Evolutionary conservation across 345 rosid species (phyloP), one percentile per base, ranked within the genome.

Genomic region (Sisymbrium altissimum): DNA sequence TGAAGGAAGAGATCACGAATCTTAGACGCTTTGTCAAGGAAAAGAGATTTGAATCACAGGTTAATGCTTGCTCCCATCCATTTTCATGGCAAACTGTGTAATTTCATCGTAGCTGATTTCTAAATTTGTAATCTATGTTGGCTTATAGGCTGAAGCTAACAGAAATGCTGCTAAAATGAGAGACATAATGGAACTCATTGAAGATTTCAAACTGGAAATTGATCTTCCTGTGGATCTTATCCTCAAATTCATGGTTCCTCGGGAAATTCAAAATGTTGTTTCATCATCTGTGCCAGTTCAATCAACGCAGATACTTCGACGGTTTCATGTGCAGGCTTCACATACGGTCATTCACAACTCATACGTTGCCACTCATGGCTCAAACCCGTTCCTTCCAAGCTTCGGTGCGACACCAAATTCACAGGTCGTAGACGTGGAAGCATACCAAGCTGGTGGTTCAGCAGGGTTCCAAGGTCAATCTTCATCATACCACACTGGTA

Each of bases 151-250:
- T 23, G 70, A 70, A 44, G 70, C 57, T 52, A 52, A 62, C 39
- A 62, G 21, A 68, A 70, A 75, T 69, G 75, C 66, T 55, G 71
- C 7, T 54, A 76, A 5, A 27, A 23, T 75, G 55, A 61, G 41
- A 48, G 75, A 70, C 14, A 70, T 76, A 19, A 55, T 70, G 33
- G 75, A 70, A 14, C 29, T 76, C 65, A 36, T 76, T n/a, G 66
- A 36, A 25, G 70, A 69, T 27, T 76, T 70, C 27, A 29, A 76
- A 19, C 60, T 76, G 52, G 80, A 76, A 13, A 64, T 76, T 4
- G 54, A 76, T 56, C 74, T 76, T 46, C 80, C 75, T 13, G 71
- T 63, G 11, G 70, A 64, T n/a, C 38, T 76, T 14, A 70, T 76
- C 7, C 19, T 36, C 29, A 76, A 55, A 25, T 76, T 76, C 25